phyloP scores from a whole-genome alignment of 1,284 basidiomycete genomes.

The Mycena sp. region DNA sequence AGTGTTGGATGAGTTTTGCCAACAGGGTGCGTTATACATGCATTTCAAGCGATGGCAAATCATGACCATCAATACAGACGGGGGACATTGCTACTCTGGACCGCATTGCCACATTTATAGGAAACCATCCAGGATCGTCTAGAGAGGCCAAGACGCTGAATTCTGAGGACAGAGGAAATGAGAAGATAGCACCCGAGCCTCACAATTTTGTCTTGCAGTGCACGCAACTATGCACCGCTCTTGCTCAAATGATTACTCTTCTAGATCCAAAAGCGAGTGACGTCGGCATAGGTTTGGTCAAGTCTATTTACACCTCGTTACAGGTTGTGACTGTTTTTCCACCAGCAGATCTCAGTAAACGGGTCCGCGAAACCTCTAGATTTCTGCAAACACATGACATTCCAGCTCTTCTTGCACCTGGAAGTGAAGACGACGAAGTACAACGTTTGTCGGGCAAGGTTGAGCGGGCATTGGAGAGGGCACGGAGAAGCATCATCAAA shows the following conservation, averaged over 20 bases:
- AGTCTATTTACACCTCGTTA: no score
- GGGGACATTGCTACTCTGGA: conserved; percentile 60
- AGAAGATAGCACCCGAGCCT: background rate
- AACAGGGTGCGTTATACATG: conserved; percentile 49
- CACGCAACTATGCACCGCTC: conserved; percentile 49
- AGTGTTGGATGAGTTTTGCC: conserved; percentile 67
- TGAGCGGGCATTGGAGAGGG: conserved; percentile 65
- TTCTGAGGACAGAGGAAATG: conserved; percentile 15
- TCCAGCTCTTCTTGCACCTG: conserved; percentile 19
- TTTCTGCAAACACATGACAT: conserved; percentile 4
- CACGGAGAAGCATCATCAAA: conserved; percentile 60
- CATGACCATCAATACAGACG: conserved; percentile 45
- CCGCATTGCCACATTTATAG: conserved; percentile 55
- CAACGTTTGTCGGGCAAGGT: conserved; percentile 57
- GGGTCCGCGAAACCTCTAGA: conserved; percentile 26
- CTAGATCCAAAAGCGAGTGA: conserved; percentile 39
- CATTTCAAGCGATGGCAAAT: background rate
- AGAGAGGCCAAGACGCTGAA: background rate
- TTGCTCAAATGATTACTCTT: conserved; percentile 53
- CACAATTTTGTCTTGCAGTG: conserved; percentile 42
- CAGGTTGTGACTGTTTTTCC: conserved; percentile 17
- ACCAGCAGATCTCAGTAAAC: conserved; percentile 9
- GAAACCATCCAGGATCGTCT: conserved; percentile 25
- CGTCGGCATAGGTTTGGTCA: conserved; percentile 25
- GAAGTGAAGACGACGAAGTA: conserved; percentile 43